phyloP scores from a whole-genome alignment of 352 stramenopile species.

The Phytophthora ramorum region DNA sequence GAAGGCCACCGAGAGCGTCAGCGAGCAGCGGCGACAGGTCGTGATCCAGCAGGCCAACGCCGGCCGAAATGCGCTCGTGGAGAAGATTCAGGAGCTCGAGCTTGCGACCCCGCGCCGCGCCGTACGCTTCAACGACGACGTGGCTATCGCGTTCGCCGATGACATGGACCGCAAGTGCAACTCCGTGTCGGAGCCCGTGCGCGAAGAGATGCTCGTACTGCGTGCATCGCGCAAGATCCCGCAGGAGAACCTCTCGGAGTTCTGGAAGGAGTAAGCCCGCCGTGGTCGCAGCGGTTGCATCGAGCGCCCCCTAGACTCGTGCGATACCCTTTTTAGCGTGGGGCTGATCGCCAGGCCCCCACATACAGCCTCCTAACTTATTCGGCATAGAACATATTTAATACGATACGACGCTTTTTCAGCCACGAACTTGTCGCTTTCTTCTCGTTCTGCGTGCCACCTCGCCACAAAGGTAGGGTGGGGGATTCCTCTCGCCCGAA shows the following conservation, averaged over 20 bases:
- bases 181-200: constrained; percentile 53
- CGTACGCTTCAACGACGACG: constrained; percentile 70
- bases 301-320: too few species aligned
- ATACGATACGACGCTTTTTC: constrained; percentile 15
- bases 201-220: constrained; percentile 83
- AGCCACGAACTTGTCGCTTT: constrained; percentile 1
- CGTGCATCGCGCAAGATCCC: constrained; percentile 76
- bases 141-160: constrained; percentile 52
- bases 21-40: constrained; percentile 63
- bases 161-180: constrained; percentile 75
- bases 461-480: background rate
- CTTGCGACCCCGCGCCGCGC: constrained; percentile 24
- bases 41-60: constrained; percentile 71
- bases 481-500: background rate
- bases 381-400: constrained; percentile 47
- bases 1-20: constrained; percentile 74
- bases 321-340: constrained; percentile 29
- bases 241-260: constrained; percentile 77
- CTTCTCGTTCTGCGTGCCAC: background rate
- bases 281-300: constrained; percentile 1
- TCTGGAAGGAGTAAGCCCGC: constrained; percentile 58
- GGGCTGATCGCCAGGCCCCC: constrained; percentile 26
- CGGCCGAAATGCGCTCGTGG: constrained; percentile 35
- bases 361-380: constrained; percentile 36
- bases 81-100: constrained; percentile 45